A percentile compares a stretch with the other conserved stretches of the same genome.
Evolutionary conservation across 805 yeast species (phyloP).

Genomic region (Metschnikowia henanensis): DNA sequence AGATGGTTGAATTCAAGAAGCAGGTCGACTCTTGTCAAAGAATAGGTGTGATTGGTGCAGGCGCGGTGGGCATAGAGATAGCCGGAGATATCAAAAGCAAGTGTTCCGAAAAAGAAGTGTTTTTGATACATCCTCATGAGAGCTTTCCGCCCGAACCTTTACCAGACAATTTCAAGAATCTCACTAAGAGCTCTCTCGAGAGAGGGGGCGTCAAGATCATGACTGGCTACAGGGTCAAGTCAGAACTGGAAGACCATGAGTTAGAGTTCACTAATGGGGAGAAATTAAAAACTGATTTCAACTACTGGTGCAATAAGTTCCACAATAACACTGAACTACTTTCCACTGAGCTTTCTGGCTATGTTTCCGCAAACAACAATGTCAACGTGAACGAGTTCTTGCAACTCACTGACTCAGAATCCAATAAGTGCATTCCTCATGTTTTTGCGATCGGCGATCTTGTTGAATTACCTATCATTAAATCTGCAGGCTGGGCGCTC

Average conservation of each 20-base stretch:
- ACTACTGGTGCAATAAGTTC: slow-evolving; percentile 38
- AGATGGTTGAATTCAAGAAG: slow-evolving; percentile 38
- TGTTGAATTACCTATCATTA: slow-evolving; percentile 40
- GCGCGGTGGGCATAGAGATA: slow-evolving; percentile 52
- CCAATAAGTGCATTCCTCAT: slow-evolving; percentile 19
- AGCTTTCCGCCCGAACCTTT: slow-evolving; percentile 40
- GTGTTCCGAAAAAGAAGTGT: slow-evolving; percentile 38
- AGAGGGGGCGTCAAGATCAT: slow-evolving; percentile 29
- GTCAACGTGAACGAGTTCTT: slow-evolving; percentile 37
- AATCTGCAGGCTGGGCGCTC: slow-evolving; percentile 47
- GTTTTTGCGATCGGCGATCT: slow-evolving; percentile 41
- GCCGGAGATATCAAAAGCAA: slow-evolving; percentile 46
- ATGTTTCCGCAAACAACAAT: slow-evolving; percentile 29
- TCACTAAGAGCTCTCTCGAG: slow-evolving; percentile 26
- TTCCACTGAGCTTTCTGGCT: slow-evolving; percentile 20
- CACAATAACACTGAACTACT: slow-evolving; percentile 34
- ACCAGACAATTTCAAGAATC: slow-evolving; percentile 28
- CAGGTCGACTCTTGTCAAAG: slow-evolving; percentile 34
- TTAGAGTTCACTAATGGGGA: slow-evolving; percentile 29
- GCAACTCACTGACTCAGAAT: slow-evolving; percentile 27
- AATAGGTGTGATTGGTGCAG: slow-evolving; percentile 49
- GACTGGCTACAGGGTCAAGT: slow-evolving; percentile 31
- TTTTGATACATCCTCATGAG: slow-evolving; percentile 38
- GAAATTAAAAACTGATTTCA: slow-evolving; percentile 28
- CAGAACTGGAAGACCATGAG: slow-evolving; percentile 22